Evolutionary conservation across 306 rosid genomes (phyloP).

Genomic region (Trichosanthes truncata): DNA sequence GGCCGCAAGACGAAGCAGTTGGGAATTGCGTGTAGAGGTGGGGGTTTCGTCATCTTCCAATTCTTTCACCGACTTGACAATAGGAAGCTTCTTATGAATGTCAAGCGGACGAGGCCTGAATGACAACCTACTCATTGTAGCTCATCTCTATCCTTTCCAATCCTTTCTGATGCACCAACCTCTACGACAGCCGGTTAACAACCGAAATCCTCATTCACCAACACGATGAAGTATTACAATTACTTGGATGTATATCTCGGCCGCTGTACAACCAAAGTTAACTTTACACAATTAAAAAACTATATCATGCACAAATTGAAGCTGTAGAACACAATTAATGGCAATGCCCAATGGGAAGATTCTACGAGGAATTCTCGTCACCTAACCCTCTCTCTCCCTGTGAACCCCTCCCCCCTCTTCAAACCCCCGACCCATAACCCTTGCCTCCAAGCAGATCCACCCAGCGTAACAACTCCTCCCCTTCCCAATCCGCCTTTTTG

Average conservation of each 20-base stretch:
- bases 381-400: not conserved
- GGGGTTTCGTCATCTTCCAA: slow-evolving; percentile 53
- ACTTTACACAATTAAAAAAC: not conserved
- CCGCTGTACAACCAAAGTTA: not conserved
- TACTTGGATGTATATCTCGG: not conserved
- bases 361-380: not conserved
- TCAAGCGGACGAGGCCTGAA: slow-evolving; percentile 54
- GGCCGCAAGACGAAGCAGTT: slow-evolving; percentile 23
- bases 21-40: slow-evolving; percentile 37
- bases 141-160: slow-evolving; percentile 6
- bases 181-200: not conserved
- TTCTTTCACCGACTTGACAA: slow-evolving; percentile 42
- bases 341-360: not conserved
- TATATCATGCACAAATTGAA: not conserved
- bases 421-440: not conserved
- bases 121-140: slow-evolving; percentile 45
- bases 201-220: not conserved
- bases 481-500: not conserved
- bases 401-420: not conserved
- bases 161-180: slow-evolving; percentile 3
- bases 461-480: not conserved
- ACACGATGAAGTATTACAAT: not conserved
- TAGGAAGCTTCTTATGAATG: slow-evolving; percentile 51
- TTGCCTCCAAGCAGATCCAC: not conserved
- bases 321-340: not conserved